Conservation (phyloP, 2,329 filamentous ascomycete genomes). For the Aspergillus brunneoviolaceus region DNA sequence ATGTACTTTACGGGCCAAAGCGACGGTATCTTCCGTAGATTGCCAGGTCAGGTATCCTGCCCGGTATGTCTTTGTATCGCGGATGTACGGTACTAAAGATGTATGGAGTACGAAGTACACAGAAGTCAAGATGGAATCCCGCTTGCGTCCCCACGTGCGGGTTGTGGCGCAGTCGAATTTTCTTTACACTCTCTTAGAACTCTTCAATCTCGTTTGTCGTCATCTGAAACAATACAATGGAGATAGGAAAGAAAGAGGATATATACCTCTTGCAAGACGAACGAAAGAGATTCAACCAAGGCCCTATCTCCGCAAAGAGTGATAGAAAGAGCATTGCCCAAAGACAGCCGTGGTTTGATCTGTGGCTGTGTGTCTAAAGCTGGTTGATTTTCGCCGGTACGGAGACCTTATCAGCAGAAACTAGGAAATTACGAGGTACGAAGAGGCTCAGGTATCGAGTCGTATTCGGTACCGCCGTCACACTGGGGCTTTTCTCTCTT, state of each 20-base stretch:
- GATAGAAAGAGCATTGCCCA: background rate
- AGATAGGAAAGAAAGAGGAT: background rate
- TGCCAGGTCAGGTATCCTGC: background rate
- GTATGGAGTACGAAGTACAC: background rate
- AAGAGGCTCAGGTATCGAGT: background rate
- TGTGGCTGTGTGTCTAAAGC: slow-evolving; percentile 9
- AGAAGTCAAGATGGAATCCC: background rate
- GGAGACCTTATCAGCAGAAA: background rate
- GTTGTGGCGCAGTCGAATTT: slow-evolving; percentile 10
- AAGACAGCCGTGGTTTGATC: background rate
- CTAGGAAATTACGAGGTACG: background rate
- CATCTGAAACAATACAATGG: background rate
- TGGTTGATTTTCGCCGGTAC: background rate
- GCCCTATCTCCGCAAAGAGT: background rate
- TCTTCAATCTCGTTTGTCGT: background rate
- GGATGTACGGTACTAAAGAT: background rate
- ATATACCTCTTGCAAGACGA: background rate
- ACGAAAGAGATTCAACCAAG: background rate
- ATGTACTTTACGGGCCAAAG: background rate
- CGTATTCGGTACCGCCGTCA: slow-evolving; percentile 11
- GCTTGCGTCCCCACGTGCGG: slow-evolving; percentile 4
- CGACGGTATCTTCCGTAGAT: background rate
- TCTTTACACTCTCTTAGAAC: background rate
- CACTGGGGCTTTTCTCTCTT: slow-evolving; percentile 6
- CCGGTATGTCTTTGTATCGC: background rate